Conservation (phyloP, 768 basidiomycete genomes). For the Phanerochaete carnosa region DNA sequence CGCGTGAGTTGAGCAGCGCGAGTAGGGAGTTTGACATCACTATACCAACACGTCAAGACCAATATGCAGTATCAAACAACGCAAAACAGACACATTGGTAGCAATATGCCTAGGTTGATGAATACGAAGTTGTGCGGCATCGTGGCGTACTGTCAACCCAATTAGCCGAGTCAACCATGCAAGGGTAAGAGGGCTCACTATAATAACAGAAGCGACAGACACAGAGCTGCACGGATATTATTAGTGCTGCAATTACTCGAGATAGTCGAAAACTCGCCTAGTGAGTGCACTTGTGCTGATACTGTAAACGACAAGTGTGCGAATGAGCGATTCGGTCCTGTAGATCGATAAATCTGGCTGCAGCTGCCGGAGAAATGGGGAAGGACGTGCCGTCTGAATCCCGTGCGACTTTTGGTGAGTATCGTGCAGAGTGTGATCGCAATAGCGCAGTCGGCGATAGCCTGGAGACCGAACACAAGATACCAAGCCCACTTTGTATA, state of each 20-base stretch:
- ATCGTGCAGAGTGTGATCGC: background rate
- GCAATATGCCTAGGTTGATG: background rate
- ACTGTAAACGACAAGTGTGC: background rate
- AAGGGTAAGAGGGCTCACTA: background rate
- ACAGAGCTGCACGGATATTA: background rate
- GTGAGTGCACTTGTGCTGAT: background rate
- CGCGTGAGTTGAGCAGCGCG: background rate
- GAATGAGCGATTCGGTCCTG: background rate
- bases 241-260: background rate
- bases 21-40: constrained; percentile 1
- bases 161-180: background rate
- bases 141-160: background rate
- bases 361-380: no score
- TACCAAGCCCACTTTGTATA: background rate
- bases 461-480: background rate
- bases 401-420: background rate
- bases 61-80: no score
- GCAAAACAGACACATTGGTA: background rate
- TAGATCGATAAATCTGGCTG: background rate
- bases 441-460: background rate
- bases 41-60: background rate
- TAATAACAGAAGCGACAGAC: background rate
- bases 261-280: background rate
- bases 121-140: background rate
- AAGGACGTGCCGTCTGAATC: background rate